Evolutionary conservation across 1,139 yeast species (phyloP), one percentile per base, ranked within the genome.

Genomic region (Zygosaccharomyces sapae): DNA sequence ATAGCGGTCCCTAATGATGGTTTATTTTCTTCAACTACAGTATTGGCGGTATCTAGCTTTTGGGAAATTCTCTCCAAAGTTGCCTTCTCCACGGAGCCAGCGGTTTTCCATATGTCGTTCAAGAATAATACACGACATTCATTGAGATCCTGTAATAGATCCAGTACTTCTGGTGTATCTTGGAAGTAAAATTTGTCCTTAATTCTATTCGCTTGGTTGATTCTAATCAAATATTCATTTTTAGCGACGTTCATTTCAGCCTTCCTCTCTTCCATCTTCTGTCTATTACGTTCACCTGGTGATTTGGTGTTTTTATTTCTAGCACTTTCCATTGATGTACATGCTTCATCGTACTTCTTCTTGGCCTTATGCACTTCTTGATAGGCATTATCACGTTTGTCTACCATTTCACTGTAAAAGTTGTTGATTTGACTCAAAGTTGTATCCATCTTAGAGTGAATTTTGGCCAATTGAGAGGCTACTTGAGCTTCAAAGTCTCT

Each of bases 101-200:
- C 90, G 48, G 77, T 75, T 49, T 74, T 76, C 75, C 88, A 75
- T 29, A 89, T 71, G 48, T 77, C 76, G 67, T 94, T 94, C 53
- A 88, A 62, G 53, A 85, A 76, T 16, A 79, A 74, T 1, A 87
- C 90, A 52, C 92, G 79, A 35, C 82, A 76, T 65, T 90, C 96
- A 65, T 86, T 87, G 55, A 90, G 70, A 59, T 83, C 88, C 68
- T 94, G 98, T 57, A 83, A 71, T 43, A 89, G 79, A 67, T 92
- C 98, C 55, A 92, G 73, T 35, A 88, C 69, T 67, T 90, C 97
- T 0, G 99, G 99, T 18, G 89, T 70, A 66, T 94, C 98, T 68
- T 92, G 97, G 62, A 86, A 90, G 66, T 75, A 90, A 68, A 83
- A 89, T 67, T 92, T 92, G 67, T 90, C 97, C 69, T 92, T 94